Evolutionary conservation across 2,329 filamentous ascomycete genomes (phyloP), one percentile per base, ranked within the genome.

Genomic region (Colletotrichum coccodes): DNA sequence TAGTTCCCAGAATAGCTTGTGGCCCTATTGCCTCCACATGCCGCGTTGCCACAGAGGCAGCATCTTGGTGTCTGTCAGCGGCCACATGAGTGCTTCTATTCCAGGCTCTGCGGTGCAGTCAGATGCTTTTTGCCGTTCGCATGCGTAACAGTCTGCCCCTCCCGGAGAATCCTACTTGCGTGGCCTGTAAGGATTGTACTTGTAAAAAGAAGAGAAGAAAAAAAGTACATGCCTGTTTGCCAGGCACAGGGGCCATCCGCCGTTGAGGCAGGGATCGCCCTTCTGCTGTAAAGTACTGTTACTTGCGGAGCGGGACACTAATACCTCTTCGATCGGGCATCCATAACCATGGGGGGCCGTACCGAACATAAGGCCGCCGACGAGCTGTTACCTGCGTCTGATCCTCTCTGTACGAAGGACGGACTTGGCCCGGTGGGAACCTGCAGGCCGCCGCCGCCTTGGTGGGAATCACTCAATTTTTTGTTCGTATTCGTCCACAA

Each of bases 111-210:
- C 21, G 14, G 44, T 30, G 14, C 26, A 28, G 23, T 14, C 38
- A 40, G 57, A 30, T n/a, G 21, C n/a, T 42, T 38, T 34, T 34
- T 49, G 56, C 56, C 56, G 16, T 47, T 49, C 26, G 56, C 30
- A 26, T 49, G 56, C 42, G 56, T 32, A 59, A 49, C 56, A 16
- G 26, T 14, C 57, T 49, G 57, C 21, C 56, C n/a, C 56, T 59
- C 26, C 16, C 30, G 30, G 21, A 16, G 23, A 42, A 28, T 26
- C 34, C 34, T 14, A 54, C 36, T 32, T 68, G 65, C 65, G 65
- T 68, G 65, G 65, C 47, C 54, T 56, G 61, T 44, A 68, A 47
- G 60, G 65, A 65, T 68, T 16, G 47, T 44, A 60, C 65, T 65
- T 49, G 65, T 50, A 50, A 54, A 54, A 16, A 38, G 12, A 16